Percentiles rank a stretch among this genome's conserved stretches.
Evolutionary conservation across 2,329 filamentous ascomycete species (phyloP).

Genomic region (Diaporthe velutina): DNA sequence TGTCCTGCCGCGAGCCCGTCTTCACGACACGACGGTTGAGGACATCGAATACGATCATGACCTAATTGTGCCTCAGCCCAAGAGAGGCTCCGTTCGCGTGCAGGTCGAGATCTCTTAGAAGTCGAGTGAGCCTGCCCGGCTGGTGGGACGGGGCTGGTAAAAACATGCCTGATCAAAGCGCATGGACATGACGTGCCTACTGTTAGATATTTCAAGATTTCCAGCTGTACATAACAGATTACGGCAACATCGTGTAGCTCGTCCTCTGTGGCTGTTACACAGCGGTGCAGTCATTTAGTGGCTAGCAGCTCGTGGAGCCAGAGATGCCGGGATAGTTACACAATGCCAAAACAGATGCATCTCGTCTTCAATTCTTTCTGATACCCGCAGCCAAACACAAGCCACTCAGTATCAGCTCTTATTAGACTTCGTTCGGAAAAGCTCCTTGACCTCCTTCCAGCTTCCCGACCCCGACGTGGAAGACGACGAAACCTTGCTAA

Average conservation of each 20-base stretch:
- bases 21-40: conserved; percentile 40
- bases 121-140: too few species aligned
- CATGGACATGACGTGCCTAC: neutral
- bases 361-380: neutral
- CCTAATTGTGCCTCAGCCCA: conserved; percentile 40
- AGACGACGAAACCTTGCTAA: conserved; percentile 16
- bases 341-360: too few species aligned
- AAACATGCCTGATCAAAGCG: too few species aligned
- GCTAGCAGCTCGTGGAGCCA: too few species aligned
- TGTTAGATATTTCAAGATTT: too few species aligned
- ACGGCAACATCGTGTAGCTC: too few species aligned
- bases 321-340: too few species aligned
- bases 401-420: neutral
- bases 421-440: neutral
- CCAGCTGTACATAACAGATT: too few species aligned
- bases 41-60: conserved; percentile 42
- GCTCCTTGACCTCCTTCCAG: conserved; percentile 15
- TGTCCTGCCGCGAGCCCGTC: conserved; percentile 34
- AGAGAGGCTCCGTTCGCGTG: conserved; percentile 34
- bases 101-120: neutral
- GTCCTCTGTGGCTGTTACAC: too few species aligned
- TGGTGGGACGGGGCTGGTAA: too few species aligned
- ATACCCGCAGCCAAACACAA: neutral
- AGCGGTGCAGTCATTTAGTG: too few species aligned
- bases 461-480: neutral